Evolutionary conservation across 305 asterid species (phyloP), one percentile per base, ranked within the genome.

Genomic region (Fraxinus xanthoxyloides): DNA sequence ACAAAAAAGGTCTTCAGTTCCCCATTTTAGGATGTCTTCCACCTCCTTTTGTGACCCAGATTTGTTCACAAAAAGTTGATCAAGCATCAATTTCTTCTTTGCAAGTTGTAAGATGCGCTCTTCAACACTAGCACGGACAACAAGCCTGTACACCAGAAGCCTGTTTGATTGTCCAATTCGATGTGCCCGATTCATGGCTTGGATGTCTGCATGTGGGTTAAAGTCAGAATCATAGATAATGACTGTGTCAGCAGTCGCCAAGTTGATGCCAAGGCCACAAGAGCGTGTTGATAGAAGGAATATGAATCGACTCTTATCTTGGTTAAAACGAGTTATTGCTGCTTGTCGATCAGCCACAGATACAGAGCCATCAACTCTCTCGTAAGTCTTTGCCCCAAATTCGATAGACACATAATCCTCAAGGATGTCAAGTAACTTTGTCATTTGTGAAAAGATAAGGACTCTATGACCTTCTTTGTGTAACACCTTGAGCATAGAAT

Each of bases 61-160:
- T 88, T 97, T 97, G 88, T 92, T 93, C 80, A 94, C 98, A 80
- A 97, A 97, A 78, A 97, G 97, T 84, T 95, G 99, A 82, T 97
- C 99, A 54, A 97, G 98, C 99, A 97, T 97, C 87, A 97, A 84
- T 84, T 97, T 97, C 87, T 93, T 97, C 94, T 93, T 95, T 17
- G 99, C 99, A 79, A 97, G 97, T 92, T 97, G 99, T 87, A 97
- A 90, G 82, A 97, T 97, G 65, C 99, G 97, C 87, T 97, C 99
- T 89, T 97, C 99, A 79, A 97, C 97, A 86, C 99, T 97, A 79
- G 99, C 98, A 85, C 99, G 98, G 54, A 97, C 99, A 54, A 97
- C 97, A 74, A 97, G 97, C 93, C 99, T 89, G 86, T 94, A 97
- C 48, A 97, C 98, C n/a, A 97, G 91, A 88, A 97, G 98, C 82